Evolutionary conservation across 306 rosid species (phyloP).

Genomic region (Crotalaria pallida): DNA sequence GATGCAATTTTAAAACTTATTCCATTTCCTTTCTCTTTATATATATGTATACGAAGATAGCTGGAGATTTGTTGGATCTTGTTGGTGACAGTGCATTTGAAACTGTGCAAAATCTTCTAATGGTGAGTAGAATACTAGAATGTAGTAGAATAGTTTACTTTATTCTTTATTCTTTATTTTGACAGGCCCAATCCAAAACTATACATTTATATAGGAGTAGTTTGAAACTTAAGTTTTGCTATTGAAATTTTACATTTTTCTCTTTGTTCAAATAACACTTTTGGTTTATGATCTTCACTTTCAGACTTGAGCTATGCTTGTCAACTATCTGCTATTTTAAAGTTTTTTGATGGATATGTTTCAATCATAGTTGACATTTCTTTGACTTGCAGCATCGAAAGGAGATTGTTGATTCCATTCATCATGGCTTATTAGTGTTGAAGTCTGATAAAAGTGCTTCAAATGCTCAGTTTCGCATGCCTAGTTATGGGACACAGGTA

Average conservation of each 20-base stretch:
- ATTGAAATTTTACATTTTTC: conserved; percentile 7
- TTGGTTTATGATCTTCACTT: conserved; percentile 15
- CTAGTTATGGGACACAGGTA: conserved; percentile 97
- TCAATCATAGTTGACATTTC: background rate
- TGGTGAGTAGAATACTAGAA: conserved; percentile 42
- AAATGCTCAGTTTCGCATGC: conserved; percentile 85
- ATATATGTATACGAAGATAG: too few relatives aligned
- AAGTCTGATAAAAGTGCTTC: conserved; percentile 66
- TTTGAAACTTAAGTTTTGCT: conserved; percentile 2
- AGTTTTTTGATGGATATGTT: conserved; percentile 16
- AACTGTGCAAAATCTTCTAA: conserved; percentile 73
- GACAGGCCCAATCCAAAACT: too few relatives aligned
- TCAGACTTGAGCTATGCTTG: background rate
- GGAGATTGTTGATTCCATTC: conserved; percentile 76
- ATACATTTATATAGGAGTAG: too few relatives aligned
- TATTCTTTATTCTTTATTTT: too few relatives aligned
- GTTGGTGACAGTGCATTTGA: conserved; percentile 91
- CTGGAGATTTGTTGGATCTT: conserved; percentile 86
- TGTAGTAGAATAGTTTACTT: too few relatives aligned
- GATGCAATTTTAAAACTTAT: conserved; percentile 13
- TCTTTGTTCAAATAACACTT: background rate
- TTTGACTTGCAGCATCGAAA: conserved; percentile 63
- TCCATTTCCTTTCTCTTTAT: conserved; percentile 15
- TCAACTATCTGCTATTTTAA: background rate
- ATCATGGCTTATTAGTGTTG: conserved; percentile 59